phyloP scores from a whole-genome alignment of 2,329 filamentous ascomycete species.

The Talaromyces pinophilus region DNA sequence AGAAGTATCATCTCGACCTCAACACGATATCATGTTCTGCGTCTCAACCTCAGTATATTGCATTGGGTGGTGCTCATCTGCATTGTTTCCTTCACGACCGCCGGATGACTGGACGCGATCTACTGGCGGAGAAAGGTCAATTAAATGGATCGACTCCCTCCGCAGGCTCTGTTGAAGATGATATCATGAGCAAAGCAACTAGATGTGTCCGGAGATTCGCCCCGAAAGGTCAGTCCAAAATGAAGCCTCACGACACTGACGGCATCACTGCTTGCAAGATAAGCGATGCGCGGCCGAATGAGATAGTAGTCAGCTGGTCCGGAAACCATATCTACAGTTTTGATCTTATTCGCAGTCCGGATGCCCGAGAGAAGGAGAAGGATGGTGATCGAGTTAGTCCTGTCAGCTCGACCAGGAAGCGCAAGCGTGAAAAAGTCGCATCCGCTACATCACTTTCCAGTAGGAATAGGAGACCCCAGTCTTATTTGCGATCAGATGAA shows the following conservation, averaged over 20 bases:
- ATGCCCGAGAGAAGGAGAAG: slow-evolving; percentile 50
- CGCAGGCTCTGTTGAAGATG: slow-evolving; percentile 53
- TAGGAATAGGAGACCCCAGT: slow-evolving; percentile 47
- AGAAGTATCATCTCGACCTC: slow-evolving; percentile 62
- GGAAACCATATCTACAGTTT: slow-evolving; percentile 68
- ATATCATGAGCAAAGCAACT: slow-evolving; percentile 60
- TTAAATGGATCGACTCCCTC: slow-evolving; percentile 44
- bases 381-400: slow-evolving; percentile 33
- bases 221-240: slow-evolving; percentile 58
- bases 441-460: slow-evolving; percentile 48
- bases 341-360: slow-evolving; percentile 61
- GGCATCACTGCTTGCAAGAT: slow-evolving; percentile 72
- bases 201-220: slow-evolving; percentile 68
- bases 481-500: slow-evolving; percentile 50
- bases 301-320: slow-evolving; percentile 69
- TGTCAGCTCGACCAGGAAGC: slow-evolving; percentile 52
- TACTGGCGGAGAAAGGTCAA: slow-evolving; percentile 55
- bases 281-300: slow-evolving; percentile 67
- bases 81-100: slow-evolving; percentile 70
- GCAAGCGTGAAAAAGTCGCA: slow-evolving; percentile 56
- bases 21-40: slow-evolving; percentile 69
- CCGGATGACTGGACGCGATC: slow-evolving; percentile 65
- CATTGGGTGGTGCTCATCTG: slow-evolving; percentile 66
- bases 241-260: slow-evolving; percentile 48
- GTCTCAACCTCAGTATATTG: slow-evolving; percentile 69